phyloP scores from a whole-genome alignment of 2,329 filamentous ascomycete genomes.

The Fusarium falciforme region DNA sequence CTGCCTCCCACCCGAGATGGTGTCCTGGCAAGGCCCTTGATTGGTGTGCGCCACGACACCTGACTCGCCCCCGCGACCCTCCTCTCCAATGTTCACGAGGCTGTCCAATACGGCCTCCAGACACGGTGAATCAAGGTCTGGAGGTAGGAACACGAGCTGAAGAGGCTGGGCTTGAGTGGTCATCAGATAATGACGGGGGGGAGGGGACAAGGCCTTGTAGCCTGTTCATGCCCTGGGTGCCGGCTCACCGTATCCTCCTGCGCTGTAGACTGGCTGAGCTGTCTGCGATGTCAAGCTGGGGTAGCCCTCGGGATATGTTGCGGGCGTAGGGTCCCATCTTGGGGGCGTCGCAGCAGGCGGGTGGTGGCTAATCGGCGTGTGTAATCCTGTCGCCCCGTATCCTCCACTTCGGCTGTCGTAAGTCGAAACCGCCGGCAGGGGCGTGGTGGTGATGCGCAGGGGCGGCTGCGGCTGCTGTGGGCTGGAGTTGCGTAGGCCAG shows the following conservation, averaged over 20 bases:
- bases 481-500: conserved; percentile 49
- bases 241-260: conserved; percentile 56
- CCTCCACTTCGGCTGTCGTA: conserved; percentile 54
- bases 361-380: conserved; percentile 54
- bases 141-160: conserved; percentile 36
- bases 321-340: conserved; percentile 55
- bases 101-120: conserved; percentile 43
- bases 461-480: conserved; percentile 50
- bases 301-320: conserved; percentile 54
- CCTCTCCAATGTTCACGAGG: conserved; percentile 47
- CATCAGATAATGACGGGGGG: conserved; percentile 33
- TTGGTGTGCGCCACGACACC: conserved; percentile 54
- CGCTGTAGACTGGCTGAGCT: conserved; percentile 54
- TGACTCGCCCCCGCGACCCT: conserved; percentile 50
- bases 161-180: conserved; percentile 30
- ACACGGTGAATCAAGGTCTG: conserved; percentile 27
- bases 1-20: conserved; percentile 28
- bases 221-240: conserved; percentile 54
- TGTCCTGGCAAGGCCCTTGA: conserved; percentile 40
- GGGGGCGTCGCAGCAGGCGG: conserved; percentile 52
- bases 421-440: conserved; percentile 51
- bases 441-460: conserved; percentile 52
- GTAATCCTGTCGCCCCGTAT: conserved; percentile 55
- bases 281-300: conserved; percentile 51
- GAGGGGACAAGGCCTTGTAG: conserved; percentile 18